Percentiles rank a stretch among this genome's conserved stretches.
Evolutionary conservation across 2,329 filamentous ascomycete species (phyloP).

Genomic region (Calonectria hawksworthii): DNA sequence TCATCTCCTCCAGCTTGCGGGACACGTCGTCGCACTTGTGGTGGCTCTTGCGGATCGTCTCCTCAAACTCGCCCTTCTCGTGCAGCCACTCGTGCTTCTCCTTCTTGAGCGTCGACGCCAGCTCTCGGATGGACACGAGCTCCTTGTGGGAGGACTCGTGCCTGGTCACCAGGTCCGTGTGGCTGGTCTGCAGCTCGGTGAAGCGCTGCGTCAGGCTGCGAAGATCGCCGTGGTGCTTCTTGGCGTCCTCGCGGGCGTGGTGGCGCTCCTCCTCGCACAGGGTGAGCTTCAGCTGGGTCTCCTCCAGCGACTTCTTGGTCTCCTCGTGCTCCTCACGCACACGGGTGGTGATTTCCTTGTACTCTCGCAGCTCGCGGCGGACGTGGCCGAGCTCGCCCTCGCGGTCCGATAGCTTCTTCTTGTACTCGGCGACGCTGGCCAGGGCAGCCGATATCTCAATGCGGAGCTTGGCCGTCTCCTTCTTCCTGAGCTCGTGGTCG

Average conservation of each 20-base stretch:
- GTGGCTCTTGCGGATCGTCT: not conserved
- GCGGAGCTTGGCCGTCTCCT: not conserved
- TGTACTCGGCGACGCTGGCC: conserved; percentile 2
- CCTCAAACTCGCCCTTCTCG: not conserved
- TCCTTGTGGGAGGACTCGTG: not conserved
- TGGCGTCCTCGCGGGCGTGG: not conserved
- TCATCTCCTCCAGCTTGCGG: not conserved
- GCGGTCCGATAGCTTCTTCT: not conserved
- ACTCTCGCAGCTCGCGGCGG: conserved; percentile 1
- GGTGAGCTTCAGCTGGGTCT: not conserved
- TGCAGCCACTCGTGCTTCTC: conserved; percentile 14
- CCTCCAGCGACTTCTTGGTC: not conserved
- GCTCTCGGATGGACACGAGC: not conserved
- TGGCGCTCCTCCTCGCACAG: conserved; percentile 2
- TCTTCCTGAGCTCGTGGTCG: not conserved
- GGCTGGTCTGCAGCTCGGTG: not conserved
- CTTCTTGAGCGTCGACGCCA: not conserved
- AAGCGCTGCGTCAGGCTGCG: not conserved
- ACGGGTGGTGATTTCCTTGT: not conserved
- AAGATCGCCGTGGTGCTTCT: not conserved
- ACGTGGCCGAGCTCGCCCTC: not conserved
- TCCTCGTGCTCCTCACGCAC: not conserved
- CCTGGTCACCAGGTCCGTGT: not conserved
- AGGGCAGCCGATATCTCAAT: not conserved
- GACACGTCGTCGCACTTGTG: not conserved